Conservation (phyloP, 2,329 filamentous ascomycete genomes). For the Basipetospora chlamydospora region DNA sequence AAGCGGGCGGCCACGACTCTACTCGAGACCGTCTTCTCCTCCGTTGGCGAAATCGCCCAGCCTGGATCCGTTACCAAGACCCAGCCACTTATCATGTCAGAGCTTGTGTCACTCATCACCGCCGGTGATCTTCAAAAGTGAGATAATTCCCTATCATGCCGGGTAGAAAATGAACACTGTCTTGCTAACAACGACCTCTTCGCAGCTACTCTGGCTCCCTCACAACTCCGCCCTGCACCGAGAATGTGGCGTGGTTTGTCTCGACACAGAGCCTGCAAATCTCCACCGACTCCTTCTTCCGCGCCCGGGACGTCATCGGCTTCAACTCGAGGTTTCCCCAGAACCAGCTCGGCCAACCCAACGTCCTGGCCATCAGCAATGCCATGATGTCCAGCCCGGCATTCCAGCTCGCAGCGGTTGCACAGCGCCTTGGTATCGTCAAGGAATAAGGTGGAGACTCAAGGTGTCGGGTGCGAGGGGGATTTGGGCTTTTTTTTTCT, state of each 20-base stretch:
- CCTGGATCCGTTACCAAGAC: slow-evolving; percentile 27
- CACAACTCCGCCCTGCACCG: slow-evolving; percentile 47
- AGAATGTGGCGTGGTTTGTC: slow-evolving; percentile 40
- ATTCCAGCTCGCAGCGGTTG: not conserved
- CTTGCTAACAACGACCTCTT: not conserved
- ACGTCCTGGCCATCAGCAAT: slow-evolving; percentile 21
- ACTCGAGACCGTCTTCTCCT: slow-evolving; percentile 31
- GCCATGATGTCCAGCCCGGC: slow-evolving; percentile 1
- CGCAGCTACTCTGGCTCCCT: slow-evolving; percentile 38
- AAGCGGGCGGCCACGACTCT: slow-evolving; percentile 23
- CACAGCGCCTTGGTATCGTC: not conserved
- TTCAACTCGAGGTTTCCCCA: slow-evolving; percentile 43
- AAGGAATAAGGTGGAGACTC: too few species aligned
- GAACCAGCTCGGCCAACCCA: slow-evolving; percentile 28
- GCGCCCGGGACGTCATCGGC: slow-evolving; percentile 35
- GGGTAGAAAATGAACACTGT: not conserved
- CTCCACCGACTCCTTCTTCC: slow-evolving; percentile 32
- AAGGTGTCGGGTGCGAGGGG: too few species aligned
- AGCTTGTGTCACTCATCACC: slow-evolving; percentile 22
- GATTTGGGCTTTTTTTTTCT: too few species aligned
- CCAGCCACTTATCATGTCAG: slow-evolving; percentile 27
- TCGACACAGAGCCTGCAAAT: slow-evolving; percentile 31
- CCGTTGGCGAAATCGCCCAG: slow-evolving; percentile 23
- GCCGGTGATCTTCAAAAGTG: slow-evolving; percentile 24
- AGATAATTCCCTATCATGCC: slow-evolving; percentile 1